Evolutionary conservation across 2,329 filamentous ascomycete genomes (phyloP).

Genomic region (Penicillium sp.): DNA sequence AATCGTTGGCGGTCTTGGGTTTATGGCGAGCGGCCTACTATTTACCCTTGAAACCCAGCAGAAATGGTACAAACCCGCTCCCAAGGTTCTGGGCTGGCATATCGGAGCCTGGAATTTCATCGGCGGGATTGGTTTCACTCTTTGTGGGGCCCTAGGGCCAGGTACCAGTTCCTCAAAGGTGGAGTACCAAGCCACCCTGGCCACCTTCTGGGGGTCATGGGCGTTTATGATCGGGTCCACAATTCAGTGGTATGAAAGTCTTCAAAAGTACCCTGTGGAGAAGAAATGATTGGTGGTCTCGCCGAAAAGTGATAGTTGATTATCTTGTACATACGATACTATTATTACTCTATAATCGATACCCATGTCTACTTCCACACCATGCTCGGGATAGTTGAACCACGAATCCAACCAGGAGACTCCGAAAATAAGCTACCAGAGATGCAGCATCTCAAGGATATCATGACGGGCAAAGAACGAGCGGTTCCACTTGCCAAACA

Average conservation of each 20-base stretch:
- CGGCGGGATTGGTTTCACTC: conserved; percentile 63
- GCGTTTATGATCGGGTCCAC: conserved; percentile 47
- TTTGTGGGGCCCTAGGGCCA: conserved; percentile 59
- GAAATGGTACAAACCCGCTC: conserved; percentile 62
- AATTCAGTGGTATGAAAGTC: conserved; percentile 52
- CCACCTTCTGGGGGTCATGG: conserved; percentile 46
- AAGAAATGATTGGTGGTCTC: conserved; percentile 52
- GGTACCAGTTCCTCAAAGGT: conserved; percentile 43
- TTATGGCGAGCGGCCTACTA: conserved; percentile 58
- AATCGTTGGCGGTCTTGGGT: conserved; percentile 62
- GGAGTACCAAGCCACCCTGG: conserved; percentile 50
- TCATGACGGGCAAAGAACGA: conserved; percentile 75
- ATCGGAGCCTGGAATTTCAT: conserved; percentile 66
- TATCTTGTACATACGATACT: neutral
- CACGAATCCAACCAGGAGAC: neutral
- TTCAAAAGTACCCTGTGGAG: conserved; percentile 50
- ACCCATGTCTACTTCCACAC: neutral
- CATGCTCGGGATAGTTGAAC: neutral
- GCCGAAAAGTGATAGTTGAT: neutral
- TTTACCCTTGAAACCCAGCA: conserved; percentile 68
- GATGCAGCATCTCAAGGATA: conserved; percentile 54
- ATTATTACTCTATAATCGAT: conserved; percentile 2
- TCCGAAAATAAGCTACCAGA: conserved; percentile 21
- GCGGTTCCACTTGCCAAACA: conserved; percentile 75
- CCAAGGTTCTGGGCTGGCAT: conserved; percentile 62